A percentile compares a stretch with the other conserved stretches of the same genome.
These are phyloP conservation scores for Tricholoma bakamatsutake DNA, from an alignment of 768 basidiomycete genomes.

Conservation along the genomic window DNA sequence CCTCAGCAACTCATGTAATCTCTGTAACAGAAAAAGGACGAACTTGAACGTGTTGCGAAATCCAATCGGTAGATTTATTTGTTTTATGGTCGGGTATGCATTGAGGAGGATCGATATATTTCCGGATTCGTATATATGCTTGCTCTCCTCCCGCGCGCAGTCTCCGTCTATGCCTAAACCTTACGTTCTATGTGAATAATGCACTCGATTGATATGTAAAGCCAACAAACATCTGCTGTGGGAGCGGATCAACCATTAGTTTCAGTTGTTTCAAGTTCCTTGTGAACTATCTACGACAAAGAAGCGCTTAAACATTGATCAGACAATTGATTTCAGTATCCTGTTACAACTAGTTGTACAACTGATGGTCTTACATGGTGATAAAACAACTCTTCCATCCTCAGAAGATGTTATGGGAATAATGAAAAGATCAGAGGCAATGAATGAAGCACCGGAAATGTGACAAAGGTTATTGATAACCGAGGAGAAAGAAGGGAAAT, in stretches of 20 bases:
- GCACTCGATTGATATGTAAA: background rate
- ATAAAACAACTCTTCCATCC: constrained; percentile 7
- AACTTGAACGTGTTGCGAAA: constrained; percentile 99
- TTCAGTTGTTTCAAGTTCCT: background rate
- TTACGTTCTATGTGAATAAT: background rate
- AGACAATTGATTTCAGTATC: background rate
- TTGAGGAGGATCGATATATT: background rate
- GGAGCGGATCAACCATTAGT: background rate
- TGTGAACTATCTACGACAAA: background rate
- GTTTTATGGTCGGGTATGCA: constrained; percentile 5
- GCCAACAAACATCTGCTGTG: background rate
- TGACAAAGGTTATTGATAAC: constrained; percentile 7
- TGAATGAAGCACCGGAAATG: constrained; percentile 10
- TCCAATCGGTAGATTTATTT: constrained; percentile 86
- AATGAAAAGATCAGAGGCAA: constrained; percentile 4
- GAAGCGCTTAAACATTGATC: background rate
- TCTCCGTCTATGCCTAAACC: background rate
- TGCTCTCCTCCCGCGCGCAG: background rate
- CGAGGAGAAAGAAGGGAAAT: constrained; percentile 11
- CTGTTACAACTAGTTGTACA: constrained; percentile 8
- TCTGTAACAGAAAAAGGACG: constrained; percentile 85
- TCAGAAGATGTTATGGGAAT: background rate
- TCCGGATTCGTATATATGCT: background rate
- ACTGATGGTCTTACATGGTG: constrained; percentile 2
- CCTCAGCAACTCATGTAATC: constrained; percentile 1